phyloP scores from a whole-genome alignment of 768 basidiomycete species.

The Pisolithus marmoratus region DNA sequence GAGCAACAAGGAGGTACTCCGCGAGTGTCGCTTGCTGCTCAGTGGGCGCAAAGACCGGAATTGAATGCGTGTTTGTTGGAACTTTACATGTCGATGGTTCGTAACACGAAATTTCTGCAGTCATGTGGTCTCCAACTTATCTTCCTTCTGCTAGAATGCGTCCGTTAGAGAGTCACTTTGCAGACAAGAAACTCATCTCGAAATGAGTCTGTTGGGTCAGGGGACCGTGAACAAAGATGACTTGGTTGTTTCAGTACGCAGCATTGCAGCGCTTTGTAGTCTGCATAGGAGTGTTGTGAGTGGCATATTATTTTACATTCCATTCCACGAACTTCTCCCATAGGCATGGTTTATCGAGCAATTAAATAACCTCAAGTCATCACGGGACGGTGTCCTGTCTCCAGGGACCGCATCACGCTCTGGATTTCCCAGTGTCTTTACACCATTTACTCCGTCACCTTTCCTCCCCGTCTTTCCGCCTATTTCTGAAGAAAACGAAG shows the following conservation, averaged over 20 bases:
- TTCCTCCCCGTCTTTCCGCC: constrained; percentile 39
- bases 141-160: constrained; percentile 29
- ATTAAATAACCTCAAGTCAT: constrained; percentile 60
- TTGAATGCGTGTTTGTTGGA: constrained; percentile 69
- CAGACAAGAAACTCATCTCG: constrained; percentile 75
- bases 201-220: constrained; percentile 59
- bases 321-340: background rate
- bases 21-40: constrained; percentile 52
- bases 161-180: constrained; percentile 51
- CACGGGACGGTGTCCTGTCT: constrained; percentile 43
- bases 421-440: constrained; percentile 41
- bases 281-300: constrained; percentile 85
- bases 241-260: constrained; percentile 65
- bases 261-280: constrained; percentile 67
- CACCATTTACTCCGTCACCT: constrained; percentile 41
- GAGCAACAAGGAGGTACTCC: constrained; percentile 37
- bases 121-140: constrained; percentile 1
- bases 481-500: constrained; percentile 36
- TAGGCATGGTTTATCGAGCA: constrained; percentile 85
- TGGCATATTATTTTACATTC: constrained; percentile 11
- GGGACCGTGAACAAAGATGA: constrained; percentile 52
- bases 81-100: constrained; percentile 48
- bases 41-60: constrained; percentile 85
- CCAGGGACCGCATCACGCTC: constrained; percentile 40
- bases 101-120: constrained; percentile 16